Evolutionary conservation across 768 basidiomycete genomes (phyloP), one percentile per base, ranked within the genome.

Genomic region (Dentipellis sp.): DNA sequence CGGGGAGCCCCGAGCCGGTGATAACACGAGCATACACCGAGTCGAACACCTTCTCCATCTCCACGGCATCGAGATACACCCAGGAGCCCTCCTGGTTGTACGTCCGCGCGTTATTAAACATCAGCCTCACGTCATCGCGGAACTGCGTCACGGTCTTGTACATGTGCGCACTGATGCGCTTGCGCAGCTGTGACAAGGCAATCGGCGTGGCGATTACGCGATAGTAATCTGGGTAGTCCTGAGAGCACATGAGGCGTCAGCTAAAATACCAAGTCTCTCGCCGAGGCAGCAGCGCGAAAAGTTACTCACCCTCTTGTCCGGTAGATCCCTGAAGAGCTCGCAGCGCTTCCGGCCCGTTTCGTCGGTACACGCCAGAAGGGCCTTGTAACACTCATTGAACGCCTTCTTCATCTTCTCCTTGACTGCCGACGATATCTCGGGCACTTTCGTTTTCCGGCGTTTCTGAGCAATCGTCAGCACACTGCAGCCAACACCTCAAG

Each of bases 71-170:
- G 58, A 88, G 77, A 70, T 94, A 95, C 38, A 97, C 93, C 88
- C 91, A 92, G 0, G 92, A 94, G 1, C 88, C 92, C 70, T 95
- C 92, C 69, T 88, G 86, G 68, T 97, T 97, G 76, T 92, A 98
- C 46, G 83, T 88, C 63, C 89, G 80, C 4, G 95, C 94, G 64
- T 98, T 98, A 69, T 82, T 79, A 70, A 94, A 97, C 88, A 99
- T 94, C 55, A 93, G 78, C 62, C 79, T 79, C 83, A 87, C 92
- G 68, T 95, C 92, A 48, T 82, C 80, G 56, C 80, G 75, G 72
- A 84, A 93, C 56, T 79, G 74, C 36, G 78, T 72, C 37, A 94
- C 81, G 39, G 71, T 81, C 75, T 91, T 91, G 75, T 93, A 92
- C 55, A 79, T 75, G 47, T 77, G 75, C 55, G 77, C 74, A 52